Base-by-base conservation (phyloP, 164 flowering plant species). In the Sextonia rubra region DNA sequence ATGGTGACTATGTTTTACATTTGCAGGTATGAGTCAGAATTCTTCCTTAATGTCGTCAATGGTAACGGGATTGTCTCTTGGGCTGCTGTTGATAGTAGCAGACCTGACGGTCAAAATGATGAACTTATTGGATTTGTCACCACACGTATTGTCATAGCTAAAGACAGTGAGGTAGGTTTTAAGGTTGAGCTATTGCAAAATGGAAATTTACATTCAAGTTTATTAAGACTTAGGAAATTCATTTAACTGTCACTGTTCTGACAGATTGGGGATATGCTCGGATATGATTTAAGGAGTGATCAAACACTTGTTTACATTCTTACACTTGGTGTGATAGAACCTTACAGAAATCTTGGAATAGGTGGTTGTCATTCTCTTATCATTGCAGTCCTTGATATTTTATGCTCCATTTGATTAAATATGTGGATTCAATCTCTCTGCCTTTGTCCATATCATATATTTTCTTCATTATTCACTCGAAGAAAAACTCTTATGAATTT, bases 111-210 rank as follows among this genome's bases (percentile, higher is more conserved):
- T 60, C 82, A 79, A 72, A 74, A 81, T 80, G 93, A 90, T 70
- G 94, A 95, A 76, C 92, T 93, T 49, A 84, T 95, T 80, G 99
- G 99, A 74, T 95, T 95, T 87, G 91, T 95, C 58, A 93, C 99
- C 26, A 93, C 96, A 47, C 83, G 92, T 26, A 80, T 84, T 78
- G 83, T 93, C 73, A 32, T 81, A 69, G 94, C 98, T 48, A 86
- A 77, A 78, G 98, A 93, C 49, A 93, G 92, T 74, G 99, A 95
- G 91, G 99, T 95, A 77, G 62, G 87, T 23, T 47, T 30, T 11
- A 12, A 5, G 56, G 23, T 61, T 68, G 12, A 44, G 29, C 67
- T 63, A 14, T 27, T 49, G 47, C 7, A 56, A 58, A 73, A 55
- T 7, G 12, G 47, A 12, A 60, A 2, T 66, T 66, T 26, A 1